A percentile compares a stretch with the other conserved stretches of the same genome.
phyloP scores from a whole-genome alignment of 768 basidiomycete genomes.

The Boletus vermiculosoides region DNA sequence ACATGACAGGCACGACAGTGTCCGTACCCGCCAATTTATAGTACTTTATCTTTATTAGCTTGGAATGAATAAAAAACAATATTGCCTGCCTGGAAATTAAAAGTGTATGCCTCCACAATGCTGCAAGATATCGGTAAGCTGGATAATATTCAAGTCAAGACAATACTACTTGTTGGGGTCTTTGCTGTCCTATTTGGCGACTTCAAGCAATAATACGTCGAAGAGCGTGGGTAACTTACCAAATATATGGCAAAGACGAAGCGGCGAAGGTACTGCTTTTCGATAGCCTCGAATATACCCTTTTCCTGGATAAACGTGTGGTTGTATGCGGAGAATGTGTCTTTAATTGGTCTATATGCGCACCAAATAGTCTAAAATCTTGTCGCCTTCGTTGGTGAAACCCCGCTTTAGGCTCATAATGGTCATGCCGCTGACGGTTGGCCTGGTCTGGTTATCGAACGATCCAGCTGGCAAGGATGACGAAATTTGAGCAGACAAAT shows the following conservation, averaged over 20 bases:
- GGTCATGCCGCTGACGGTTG: constrained; percentile 61
- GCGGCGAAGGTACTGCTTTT: constrained; percentile 80
- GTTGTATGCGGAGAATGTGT: constrained; percentile 11
- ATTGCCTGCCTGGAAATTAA: constrained; percentile 68
- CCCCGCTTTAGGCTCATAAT: constrained; percentile 75
- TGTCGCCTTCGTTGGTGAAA: constrained; percentile 80
- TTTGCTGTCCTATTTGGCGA: constrained; percentile 61
- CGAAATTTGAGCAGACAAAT: constrained; percentile 32
- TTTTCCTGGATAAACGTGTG: constrained; percentile 52
- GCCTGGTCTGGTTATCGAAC: constrained; percentile 38
- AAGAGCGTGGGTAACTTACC: constrained; percentile 40
- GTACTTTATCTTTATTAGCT: constrained; percentile 49
- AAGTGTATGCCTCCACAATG: constrained; percentile 85
- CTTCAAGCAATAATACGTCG: background rate
- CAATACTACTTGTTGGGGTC: constrained; percentile 76
- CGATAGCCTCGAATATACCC: constrained; percentile 83
- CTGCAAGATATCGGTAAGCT: constrained; percentile 38
- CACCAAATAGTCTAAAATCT: constrained; percentile 78
- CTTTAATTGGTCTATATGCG: constrained; percentile 25
- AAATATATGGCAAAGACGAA: constrained; percentile 86
- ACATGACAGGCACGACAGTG: constrained; percentile 66
- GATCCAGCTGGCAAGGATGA: constrained; percentile 34
- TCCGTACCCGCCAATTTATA: constrained; percentile 61
- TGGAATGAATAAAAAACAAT: background rate
- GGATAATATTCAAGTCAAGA: constrained; percentile 1